Evolutionary conservation across 768 basidiomycete species (phyloP).

Genomic region (Amanita brunnescens): DNA sequence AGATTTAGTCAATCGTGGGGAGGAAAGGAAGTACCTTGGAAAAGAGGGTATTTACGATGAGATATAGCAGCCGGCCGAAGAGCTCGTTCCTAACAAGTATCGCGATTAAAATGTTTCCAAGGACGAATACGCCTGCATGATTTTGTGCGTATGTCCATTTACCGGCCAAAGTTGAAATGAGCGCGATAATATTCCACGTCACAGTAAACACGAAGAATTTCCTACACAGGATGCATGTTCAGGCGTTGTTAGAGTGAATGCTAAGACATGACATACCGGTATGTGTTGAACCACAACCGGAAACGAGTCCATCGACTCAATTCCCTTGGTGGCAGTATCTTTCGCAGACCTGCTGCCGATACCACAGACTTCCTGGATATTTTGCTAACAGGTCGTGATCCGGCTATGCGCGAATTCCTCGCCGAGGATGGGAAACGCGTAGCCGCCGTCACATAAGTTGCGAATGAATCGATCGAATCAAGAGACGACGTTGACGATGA

Average conservation of each 20-base stretch:
- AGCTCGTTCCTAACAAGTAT: constrained; percentile 78
- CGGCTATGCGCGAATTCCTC: background rate
- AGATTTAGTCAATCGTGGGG: background rate
- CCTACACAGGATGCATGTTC: constrained; percentile 26
- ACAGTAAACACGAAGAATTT: constrained; percentile 67
- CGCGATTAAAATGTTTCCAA: constrained; percentile 66
- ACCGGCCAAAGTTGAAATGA: constrained; percentile 51
- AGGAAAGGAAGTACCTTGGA: constrained; percentile 48
- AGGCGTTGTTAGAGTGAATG: background rate
- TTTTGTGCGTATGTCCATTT: constrained; percentile 59
- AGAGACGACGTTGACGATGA: constrained; percentile 9
- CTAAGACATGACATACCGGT: constrained; percentile 37
- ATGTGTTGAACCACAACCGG: constrained; percentile 73
- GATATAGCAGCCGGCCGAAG: constrained; percentile 70
- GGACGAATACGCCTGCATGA: constrained; percentile 63
- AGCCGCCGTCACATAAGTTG: constrained; percentile 3
- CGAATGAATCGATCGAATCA: constrained; percentile 6
- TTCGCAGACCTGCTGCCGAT: constrained; percentile 7
- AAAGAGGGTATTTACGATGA: constrained; percentile 63
- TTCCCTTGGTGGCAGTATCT: constrained; percentile 13
- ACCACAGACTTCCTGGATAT: background rate
- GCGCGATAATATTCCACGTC: constrained; percentile 47
- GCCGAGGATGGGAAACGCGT: background rate
- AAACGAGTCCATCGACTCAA: constrained; percentile 49
- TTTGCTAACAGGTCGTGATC: background rate